These are phyloP conservation scores for Nicotiana tabacum DNA, from an alignment of 257 asterid genomes.

Conservation along the genomic window DNA sequence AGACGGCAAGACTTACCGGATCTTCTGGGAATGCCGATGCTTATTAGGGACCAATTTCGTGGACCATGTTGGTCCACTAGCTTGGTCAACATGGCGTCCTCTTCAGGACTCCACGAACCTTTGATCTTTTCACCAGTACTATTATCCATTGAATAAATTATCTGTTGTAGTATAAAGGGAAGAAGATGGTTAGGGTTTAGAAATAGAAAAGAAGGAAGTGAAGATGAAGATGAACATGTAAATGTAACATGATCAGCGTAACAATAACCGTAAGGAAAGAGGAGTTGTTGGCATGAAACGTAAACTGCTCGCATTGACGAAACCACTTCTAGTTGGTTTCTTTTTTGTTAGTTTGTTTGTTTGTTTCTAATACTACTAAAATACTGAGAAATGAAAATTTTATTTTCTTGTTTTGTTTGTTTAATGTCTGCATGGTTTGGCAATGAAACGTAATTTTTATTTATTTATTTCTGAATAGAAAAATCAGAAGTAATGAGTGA, in stretches of 20 bases:
- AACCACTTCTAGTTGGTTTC: constrained; percentile 32
- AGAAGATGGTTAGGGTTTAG: background rate
- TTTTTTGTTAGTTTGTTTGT: constrained; percentile 32
- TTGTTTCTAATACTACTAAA: background rate
- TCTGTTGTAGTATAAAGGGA: background rate
- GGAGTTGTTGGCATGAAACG: constrained; percentile 60
- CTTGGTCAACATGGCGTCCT: constrained; percentile 37
- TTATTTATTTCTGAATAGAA: too few species aligned
- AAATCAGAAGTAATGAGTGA: background rate
- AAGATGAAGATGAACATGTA: background rate
- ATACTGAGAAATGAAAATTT: too few species aligned
- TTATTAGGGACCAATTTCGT: constrained; percentile 60
- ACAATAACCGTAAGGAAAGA: constrained; percentile 33
- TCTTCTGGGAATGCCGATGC: constrained; percentile 52
- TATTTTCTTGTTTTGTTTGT: background rate
- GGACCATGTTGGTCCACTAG: constrained; percentile 62
- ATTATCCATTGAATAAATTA: background rate
- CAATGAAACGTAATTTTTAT: background rate
- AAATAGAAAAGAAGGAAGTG: background rate
- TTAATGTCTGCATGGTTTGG: background rate
- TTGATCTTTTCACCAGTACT: constrained; percentile 25
- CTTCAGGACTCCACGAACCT: constrained; percentile 61
- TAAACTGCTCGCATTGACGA: constrained; percentile 48
- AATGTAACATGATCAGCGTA: background rate
- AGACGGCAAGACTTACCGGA: constrained; percentile 70